Evolutionary conservation across 192 early-diverging fungal species (phyloP).

Genomic region (Backusella macrospora): DNA sequence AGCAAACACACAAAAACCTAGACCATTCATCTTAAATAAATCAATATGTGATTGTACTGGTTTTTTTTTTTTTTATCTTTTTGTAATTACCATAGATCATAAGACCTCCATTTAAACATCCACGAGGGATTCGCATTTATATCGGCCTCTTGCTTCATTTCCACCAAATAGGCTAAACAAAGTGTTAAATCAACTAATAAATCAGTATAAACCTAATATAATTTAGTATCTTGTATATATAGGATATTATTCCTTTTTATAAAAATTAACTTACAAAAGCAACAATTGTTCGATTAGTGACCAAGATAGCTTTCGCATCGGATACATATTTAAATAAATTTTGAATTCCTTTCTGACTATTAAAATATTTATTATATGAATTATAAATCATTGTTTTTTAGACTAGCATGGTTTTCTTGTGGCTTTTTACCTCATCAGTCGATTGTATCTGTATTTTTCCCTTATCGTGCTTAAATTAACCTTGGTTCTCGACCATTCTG

Average conservation of each 20-base stretch:
- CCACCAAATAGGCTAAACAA: conserved; percentile 59
- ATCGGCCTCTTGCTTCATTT: conserved; percentile 44
- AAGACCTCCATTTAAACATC: conserved; percentile 52
- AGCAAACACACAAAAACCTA: conserved; percentile 27
- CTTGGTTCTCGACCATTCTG: conserved; percentile 19
- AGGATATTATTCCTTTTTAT: conserved; percentile 26
- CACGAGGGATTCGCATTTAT: conserved; percentile 42
- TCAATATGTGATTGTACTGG: not conserved
- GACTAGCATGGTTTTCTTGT: not conserved
- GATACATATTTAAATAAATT: not conserved
- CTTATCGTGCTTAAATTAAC: conserved; percentile 31
- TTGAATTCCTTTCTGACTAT: conserved; percentile 5
- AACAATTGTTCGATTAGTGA: conserved; percentile 25
- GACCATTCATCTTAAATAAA: not conserved
- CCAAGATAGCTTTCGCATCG: not conserved
- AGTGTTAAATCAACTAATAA: conserved; percentile 56
- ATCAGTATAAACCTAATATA: conserved; percentile 51
- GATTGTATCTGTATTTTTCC: conserved; percentile 24
- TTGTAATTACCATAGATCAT: conserved; percentile 42
- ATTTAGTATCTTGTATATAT: conserved; percentile 34
- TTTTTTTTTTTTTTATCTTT: not conserved
- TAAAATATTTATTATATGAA: not conserved
- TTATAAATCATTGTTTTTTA: not conserved
- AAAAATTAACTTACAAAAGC: conserved; percentile 30
- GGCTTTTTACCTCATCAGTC: conserved; percentile 2